Evolutionary conservation across 2,329 filamentous ascomycete species (phyloP).

Genomic region (Sporothrix luriei): DNA sequence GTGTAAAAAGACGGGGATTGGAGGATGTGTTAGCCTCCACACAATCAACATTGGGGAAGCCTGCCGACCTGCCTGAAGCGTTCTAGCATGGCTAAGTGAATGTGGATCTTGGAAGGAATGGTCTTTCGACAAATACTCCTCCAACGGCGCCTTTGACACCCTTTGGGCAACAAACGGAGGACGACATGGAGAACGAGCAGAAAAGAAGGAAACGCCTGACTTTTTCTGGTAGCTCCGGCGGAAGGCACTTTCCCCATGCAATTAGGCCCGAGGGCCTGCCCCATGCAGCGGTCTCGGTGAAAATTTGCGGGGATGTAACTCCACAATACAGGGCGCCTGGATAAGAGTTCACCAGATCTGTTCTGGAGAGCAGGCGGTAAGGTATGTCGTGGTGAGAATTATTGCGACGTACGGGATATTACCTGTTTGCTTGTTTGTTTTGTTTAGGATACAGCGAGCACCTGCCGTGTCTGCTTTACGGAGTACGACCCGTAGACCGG

Average conservation of each 20-base stretch:
- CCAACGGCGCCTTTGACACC: background rate
- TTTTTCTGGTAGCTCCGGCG: background rate
- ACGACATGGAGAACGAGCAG: background rate
- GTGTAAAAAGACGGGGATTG: background rate
- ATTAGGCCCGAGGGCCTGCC: background rate
- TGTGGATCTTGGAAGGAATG: background rate
- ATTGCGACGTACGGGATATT: no score
- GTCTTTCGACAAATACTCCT: background rate
- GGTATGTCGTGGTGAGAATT: no score
- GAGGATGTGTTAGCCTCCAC: background rate
- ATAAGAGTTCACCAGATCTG: background rate
- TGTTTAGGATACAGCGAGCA: background rate
- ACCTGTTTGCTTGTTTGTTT: no score
- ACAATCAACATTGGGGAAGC: background rate
- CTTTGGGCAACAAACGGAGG: no score
- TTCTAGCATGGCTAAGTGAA: background rate
- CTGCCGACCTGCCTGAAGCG: constrained; percentile 15
- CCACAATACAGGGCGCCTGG: background rate
- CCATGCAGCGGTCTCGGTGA: constrained; percentile 20
- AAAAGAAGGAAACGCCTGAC: no score
- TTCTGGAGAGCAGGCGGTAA: no score
- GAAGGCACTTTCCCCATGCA: background rate
- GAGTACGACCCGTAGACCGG: background rate
- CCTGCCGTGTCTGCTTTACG: background rate
- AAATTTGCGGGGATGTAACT: constrained; percentile 9